Base-by-base conservation (phyloP, 1,284 basidiomycete species). In the Rhodotorula sp. region DNA sequence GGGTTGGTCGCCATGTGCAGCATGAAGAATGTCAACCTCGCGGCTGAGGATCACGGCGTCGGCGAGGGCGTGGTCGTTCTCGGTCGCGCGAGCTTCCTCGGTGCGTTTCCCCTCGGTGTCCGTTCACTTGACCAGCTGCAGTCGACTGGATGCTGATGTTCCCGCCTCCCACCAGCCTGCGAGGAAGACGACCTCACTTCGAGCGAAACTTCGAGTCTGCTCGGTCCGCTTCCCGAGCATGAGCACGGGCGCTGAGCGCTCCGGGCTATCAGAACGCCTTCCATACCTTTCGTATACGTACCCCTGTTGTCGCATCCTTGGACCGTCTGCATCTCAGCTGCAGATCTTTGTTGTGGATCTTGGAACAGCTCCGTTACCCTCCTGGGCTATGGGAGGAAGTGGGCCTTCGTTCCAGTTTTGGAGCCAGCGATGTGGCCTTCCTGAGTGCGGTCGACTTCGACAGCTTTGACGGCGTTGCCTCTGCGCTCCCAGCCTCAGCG, bases 1-100 rank as follows among this genome's bases (percentile, higher is more conserved):
- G 75, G 70, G 19, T 58, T 78, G n/a, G 7, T 75, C 21, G 61
- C 67, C 18, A 67, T 74, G 26, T 68, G 68, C 26, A 48, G 45
- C 26, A 78, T 78, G 77, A 62, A 68, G 59, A 70, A 78, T 38
- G 70, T 76, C 38, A 67, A 78, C 58, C 66, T 78, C 8, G 69
- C 67, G 31, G 69, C 52, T 38, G 71, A 71, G 38, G 71, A 71
- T 26, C 69, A 54, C 5, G 60, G 67, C 1, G 54, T 61, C 19
- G 69, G 69, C 5, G 74, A 75, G 38, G 71, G 71, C 0, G 74
- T 77, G 18, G 76, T 77, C 47, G 73, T 77, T 28, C 67, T 77
- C 4, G 76, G 76, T 0, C 59, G 75, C 8, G 75, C 75, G 26
- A 69, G 64, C 45, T 68, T 75, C 54, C 60, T 77, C 3, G 67